These are phyloP conservation scores for Xanthoconium purpureum DNA, from an alignment of 768 basidiomycete species.

Conservation along the genomic window DNA sequence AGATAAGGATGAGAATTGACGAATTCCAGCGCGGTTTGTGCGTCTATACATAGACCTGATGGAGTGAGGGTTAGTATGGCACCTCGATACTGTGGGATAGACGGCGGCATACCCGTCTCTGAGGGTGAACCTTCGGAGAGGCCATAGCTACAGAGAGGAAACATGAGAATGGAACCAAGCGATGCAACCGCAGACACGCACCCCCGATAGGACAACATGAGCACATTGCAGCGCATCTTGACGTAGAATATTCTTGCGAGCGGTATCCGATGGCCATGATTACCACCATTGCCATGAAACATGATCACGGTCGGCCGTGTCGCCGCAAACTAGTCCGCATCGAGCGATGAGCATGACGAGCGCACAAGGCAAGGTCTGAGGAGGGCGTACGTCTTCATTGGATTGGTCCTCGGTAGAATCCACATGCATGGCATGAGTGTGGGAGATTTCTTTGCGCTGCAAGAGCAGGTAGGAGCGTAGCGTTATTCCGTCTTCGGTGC, in stretches of 20 bases:
- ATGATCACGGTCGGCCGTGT: slow-evolving; percentile 83
- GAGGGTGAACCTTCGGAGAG: slow-evolving; percentile 82
- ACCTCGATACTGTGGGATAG: neutral
- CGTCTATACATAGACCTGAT: slow-evolving; percentile 75
- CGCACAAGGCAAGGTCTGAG: neutral
- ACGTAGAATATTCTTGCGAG: slow-evolving; percentile 79
- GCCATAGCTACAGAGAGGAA: slow-evolving; percentile 62
- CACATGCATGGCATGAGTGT: slow-evolving; percentile 31
- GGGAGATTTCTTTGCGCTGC: slow-evolving; percentile 52
- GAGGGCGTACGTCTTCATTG: slow-evolving; percentile 55
- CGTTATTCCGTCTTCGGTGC: slow-evolving; percentile 67
- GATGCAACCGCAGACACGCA: slow-evolving; percentile 32
- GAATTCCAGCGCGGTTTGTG: slow-evolving; percentile 80
- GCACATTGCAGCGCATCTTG: slow-evolving; percentile 86
- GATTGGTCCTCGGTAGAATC: slow-evolving; percentile 39
- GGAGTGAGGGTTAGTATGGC: neutral
- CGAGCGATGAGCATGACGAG: neutral
- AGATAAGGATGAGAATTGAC: slow-evolving; percentile 61
- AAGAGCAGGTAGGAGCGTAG: slow-evolving; percentile 76
- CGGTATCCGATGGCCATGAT: slow-evolving; percentile 87
- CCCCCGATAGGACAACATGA: slow-evolving; percentile 95
- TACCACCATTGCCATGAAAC: slow-evolving; percentile 91
- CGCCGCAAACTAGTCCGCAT: slow-evolving; percentile 36
- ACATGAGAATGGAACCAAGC: neutral
- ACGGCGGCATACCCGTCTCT: slow-evolving; percentile 60